Percentiles rank a stretch among this genome's conserved stretches.
phyloP scores from a whole-genome alignment of 2,329 filamentous ascomycete genomes.

The Phialophora macrospora region DNA sequence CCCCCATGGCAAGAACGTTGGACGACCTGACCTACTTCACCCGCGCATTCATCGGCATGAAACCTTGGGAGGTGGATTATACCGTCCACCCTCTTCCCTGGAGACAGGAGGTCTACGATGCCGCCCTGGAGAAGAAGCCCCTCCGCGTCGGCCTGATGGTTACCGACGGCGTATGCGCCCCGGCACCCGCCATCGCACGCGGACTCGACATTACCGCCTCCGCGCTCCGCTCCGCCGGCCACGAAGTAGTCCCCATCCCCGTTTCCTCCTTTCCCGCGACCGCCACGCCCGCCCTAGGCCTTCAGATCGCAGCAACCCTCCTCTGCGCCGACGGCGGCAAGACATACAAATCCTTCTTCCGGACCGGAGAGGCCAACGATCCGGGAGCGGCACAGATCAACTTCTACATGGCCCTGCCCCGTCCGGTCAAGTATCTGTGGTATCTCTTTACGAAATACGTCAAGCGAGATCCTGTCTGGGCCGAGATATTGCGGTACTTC shows the following conservation, averaged over 20 bases:
- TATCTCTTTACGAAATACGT: constrained; percentile 90
- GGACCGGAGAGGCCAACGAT: constrained; percentile 78
- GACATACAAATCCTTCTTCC: constrained; percentile 78
- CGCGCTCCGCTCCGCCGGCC: constrained; percentile 72
- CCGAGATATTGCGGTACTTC: constrained; percentile 74
- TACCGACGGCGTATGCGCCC: constrained; percentile 81
- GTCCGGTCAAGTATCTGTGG: constrained; percentile 79
- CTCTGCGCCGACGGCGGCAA: constrained; percentile 83
- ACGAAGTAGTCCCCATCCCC: constrained; percentile 69
- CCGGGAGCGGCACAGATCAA: constrained; percentile 75
- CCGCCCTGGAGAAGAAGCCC: constrained; percentile 64
- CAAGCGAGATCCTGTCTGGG: constrained; percentile 75
- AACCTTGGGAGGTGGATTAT: constrained; percentile 88
- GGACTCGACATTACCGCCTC: constrained; percentile 72
- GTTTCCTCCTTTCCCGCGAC: constrained; percentile 64
- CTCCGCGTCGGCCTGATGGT: constrained; percentile 77
- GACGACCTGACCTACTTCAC: constrained; percentile 85
- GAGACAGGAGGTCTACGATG: constrained; percentile 65
- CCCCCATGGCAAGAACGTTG: constrained; percentile 86
- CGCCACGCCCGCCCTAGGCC: constrained; percentile 76
- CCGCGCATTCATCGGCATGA: constrained; percentile 74
- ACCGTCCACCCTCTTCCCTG: constrained; percentile 84
- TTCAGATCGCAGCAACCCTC: constrained; percentile 76
- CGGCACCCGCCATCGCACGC: constrained; percentile 79
- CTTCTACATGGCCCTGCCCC: constrained; percentile 73